Evolutionary conservation across 306 rosid species (phyloP).

Genomic region (Castanea sativa): DNA sequence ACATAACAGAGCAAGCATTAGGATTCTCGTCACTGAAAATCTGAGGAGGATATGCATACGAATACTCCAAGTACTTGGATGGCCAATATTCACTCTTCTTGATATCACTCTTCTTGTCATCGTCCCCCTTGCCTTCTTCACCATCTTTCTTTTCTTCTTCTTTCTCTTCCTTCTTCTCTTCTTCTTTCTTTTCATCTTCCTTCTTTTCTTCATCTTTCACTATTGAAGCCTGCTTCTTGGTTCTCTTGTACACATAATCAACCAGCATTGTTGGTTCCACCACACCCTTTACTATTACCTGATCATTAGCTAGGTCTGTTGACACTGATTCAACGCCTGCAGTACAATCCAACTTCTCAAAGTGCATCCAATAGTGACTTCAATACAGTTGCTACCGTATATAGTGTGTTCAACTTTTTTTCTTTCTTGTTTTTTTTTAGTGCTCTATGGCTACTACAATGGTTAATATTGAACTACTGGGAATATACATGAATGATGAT

Average conservation of each 20-base stretch:
- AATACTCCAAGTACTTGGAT: slow-evolving; percentile 45
- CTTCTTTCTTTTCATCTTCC: slow-evolving; percentile 40
- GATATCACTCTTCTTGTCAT: slow-evolving; percentile 45
- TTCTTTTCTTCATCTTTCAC: slow-evolving; percentile 61
- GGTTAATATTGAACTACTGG: too few relatives aligned
- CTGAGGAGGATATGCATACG: slow-evolving; percentile 40
- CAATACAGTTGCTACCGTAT: background rate
- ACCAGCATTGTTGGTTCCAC: slow-evolving; percentile 63
- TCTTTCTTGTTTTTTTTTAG: too few relatives aligned
- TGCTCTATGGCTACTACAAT: too few relatives aligned
- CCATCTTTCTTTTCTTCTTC: slow-evolving; percentile 31
- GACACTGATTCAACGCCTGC: slow-evolving; percentile 96
- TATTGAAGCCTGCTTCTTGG: slow-evolving; percentile 66
- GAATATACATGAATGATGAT: too few relatives aligned
- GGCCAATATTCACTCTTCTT: slow-evolving; percentile 67
- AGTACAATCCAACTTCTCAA: background rate
- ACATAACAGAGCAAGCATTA: slow-evolving; percentile 84
- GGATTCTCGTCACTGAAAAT: slow-evolving; percentile 96
- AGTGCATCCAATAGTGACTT: background rate
- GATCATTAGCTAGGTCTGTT: slow-evolving; percentile 59
- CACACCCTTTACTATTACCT: slow-evolving; percentile 72
- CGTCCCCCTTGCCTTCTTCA: slow-evolving; percentile 49
- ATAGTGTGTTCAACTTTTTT: too few relatives aligned
- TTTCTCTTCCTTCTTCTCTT: slow-evolving; percentile 30
- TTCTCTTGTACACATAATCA: slow-evolving; percentile 62